Percentiles rank a stretch among this genome's conserved stretches.
Evolutionary conservation across 2,329 filamentous ascomycete species (phyloP).

Genomic region (Trichothecium sympodiale): DNA sequence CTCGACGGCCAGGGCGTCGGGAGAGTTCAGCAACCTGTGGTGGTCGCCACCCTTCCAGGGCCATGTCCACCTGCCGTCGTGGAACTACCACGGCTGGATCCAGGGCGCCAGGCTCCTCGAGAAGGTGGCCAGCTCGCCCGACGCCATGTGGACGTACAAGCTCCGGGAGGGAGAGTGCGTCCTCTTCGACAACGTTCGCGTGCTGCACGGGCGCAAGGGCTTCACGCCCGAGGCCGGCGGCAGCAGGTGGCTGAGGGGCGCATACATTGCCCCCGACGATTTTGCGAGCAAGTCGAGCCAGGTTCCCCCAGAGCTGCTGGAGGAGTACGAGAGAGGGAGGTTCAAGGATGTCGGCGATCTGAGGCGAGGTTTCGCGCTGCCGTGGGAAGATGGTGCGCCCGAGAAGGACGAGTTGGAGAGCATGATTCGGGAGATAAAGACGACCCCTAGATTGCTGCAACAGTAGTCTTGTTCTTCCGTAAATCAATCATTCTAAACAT

Average conservation of each 20-base stretch:
- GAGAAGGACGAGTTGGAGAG: not conserved
- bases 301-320: slow-evolving; percentile 11
- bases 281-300: slow-evolving; percentile 25
- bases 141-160: slow-evolving; percentile 57
- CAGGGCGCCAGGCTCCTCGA: slow-evolving; percentile 45
- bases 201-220: slow-evolving; percentile 71
- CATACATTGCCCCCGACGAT: slow-evolving; percentile 57
- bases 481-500: no score
- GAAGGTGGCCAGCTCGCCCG: slow-evolving; percentile 40
- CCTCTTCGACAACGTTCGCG: slow-evolving; percentile 79
- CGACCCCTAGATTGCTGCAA: no score
- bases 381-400: no score
- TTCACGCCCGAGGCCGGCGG: slow-evolving; percentile 57
- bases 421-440: no score
- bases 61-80: slow-evolving; percentile 22
- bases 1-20: not conserved
- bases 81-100: slow-evolving; percentile 29
- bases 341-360: slow-evolving; percentile 8
- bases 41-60: slow-evolving; percentile 79
- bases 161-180: slow-evolving; percentile 77
- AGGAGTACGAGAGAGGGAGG: not conserved
- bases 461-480: no score
- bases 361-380: no score
- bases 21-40: slow-evolving; percentile 18
- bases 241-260: slow-evolving; percentile 72